These are phyloP conservation scores for Apiospora hydei DNA, from an alignment of 2,329 filamentous ascomycete species.

Conservation along the genomic window DNA sequence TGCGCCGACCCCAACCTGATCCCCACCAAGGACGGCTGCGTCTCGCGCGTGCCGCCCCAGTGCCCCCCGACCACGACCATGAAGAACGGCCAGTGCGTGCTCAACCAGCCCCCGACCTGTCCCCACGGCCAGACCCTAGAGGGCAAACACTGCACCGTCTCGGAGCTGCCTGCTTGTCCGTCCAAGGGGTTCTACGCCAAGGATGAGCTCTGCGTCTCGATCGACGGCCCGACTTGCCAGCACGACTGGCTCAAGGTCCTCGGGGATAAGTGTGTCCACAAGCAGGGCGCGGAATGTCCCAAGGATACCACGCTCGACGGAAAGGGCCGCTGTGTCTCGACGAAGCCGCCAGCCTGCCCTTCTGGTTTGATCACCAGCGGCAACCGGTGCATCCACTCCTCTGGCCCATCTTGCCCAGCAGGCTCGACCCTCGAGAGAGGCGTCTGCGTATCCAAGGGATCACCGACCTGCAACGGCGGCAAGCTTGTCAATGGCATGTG, in stretches of 20 bases:
- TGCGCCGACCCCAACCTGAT: neutral
- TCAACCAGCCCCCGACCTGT: neutral
- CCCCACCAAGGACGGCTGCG: neutral
- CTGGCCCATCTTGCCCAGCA: neutral
- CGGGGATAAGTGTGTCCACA: neutral
- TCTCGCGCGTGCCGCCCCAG: neutral
- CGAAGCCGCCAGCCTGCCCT: neutral
- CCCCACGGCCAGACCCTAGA: neutral
- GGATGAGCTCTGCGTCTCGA: neutral
- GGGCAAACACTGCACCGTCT: neutral
- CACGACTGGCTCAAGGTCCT: constrained; percentile 1
- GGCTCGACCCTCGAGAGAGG: neutral
- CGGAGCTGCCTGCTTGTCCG: neutral
- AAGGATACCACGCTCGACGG: neutral
- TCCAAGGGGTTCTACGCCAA: neutral
- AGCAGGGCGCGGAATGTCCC: neutral
- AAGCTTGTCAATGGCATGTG: neutral
- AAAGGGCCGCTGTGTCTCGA: neutral
- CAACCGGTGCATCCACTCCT: neutral
- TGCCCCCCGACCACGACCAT: constrained; percentile 4
- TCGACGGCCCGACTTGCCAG: neutral
- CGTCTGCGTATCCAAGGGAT: neutral
- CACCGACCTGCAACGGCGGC: neutral
- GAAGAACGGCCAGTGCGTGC: neutral
- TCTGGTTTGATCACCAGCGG: neutral